Base-by-base conservation (phyloP, 805 yeast species). In the Ogataea haglerorum region DNA sequence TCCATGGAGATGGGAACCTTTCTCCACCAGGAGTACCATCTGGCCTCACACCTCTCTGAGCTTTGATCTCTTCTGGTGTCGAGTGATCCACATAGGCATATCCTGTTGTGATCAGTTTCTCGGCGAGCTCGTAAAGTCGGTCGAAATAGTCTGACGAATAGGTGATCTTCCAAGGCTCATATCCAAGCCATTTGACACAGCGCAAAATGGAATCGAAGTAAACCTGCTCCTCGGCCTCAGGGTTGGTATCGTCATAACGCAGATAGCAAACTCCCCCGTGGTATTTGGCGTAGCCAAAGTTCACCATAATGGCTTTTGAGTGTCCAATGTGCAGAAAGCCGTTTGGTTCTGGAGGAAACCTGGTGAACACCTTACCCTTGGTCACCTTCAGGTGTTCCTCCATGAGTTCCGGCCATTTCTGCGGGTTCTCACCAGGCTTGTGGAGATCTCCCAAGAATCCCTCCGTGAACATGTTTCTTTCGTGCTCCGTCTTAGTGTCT, bases 311-410 rank as follows among this genome's bases (percentile, higher is more conserved):
- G 38, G 99, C 99, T 68, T 93, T 93, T 30, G 96, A 85, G 61
- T 93, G 99, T 32, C 99, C 99, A 63, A 93, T 91, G 63, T 93
- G 99, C 58, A 93, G 74, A 61, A 81, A 93, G 53, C 99, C 99
- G 66, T 95, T 91, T 30, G 99, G 99, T 68, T 93, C 99, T 5
- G 99, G 99, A 34, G 99, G 99, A 68, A 93, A 93, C 61, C 99
- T 80, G 3, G 99, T 93, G 54, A 77, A 80, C 21, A 91, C 98
- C 57, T 76, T 73, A 34, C 96, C 95, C 27, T 77, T 74, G 24
- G 95, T 87, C 49, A 78, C 78, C 42, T 74, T 77, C 54, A 88
- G 70, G 63, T 93, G 99, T 50, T 78, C 83, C 49, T 72, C 72
- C 84, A 87, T 82, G 44, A 87, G 71, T 58, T 88, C 95, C 25